Evolutionary conservation across 2,329 filamentous ascomycete species (phyloP).

Genomic region (Fusarium brachygibbosum): DNA sequence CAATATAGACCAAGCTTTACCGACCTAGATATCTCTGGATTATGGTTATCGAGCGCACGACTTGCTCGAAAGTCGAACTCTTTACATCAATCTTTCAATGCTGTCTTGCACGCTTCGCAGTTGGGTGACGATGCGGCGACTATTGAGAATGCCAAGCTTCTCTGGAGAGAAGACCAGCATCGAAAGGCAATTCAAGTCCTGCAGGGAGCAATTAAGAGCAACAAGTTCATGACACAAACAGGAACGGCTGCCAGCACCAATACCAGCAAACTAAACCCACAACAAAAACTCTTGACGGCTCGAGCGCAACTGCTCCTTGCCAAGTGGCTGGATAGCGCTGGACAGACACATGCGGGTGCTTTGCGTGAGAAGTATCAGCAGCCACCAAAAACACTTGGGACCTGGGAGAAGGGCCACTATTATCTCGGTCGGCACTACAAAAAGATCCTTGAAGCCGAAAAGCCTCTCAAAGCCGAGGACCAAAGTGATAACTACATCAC

Average conservation of each 20-base stretch:
- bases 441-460: constrained; percentile 92
- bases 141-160: constrained; percentile 91
- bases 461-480: constrained; percentile 78
- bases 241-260: constrained; percentile 54
- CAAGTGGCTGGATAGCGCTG: constrained; percentile 97
- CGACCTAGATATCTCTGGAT: constrained; percentile 80
- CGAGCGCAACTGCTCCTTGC: constrained; percentile 89
- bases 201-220: constrained; percentile 84
- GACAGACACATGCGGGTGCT: constrained; percentile 87
- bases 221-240: constrained; percentile 74
- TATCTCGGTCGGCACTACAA: constrained; percentile 98
- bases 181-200: constrained; percentile 95
- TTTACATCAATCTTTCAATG: constrained; percentile 90
- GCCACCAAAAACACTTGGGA: constrained; percentile 76
- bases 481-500: constrained; percentile 82
- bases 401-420: constrained; percentile 98
- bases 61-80: constrained; percentile 88
- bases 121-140: constrained; percentile 88
- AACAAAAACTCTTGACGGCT: constrained; percentile 74
- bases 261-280: constrained; percentile 56
- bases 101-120: constrained; percentile 87
- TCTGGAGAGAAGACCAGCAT: constrained; percentile 95
- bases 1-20: constrained; percentile 68
- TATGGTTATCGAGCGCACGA: constrained; percentile 88
- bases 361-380: constrained; percentile 86